Evolutionary conservation across 352 stramenopile species (phyloP), one percentile per base, ranked within the genome.

Genomic region (Phytophthora brassicae): DNA sequence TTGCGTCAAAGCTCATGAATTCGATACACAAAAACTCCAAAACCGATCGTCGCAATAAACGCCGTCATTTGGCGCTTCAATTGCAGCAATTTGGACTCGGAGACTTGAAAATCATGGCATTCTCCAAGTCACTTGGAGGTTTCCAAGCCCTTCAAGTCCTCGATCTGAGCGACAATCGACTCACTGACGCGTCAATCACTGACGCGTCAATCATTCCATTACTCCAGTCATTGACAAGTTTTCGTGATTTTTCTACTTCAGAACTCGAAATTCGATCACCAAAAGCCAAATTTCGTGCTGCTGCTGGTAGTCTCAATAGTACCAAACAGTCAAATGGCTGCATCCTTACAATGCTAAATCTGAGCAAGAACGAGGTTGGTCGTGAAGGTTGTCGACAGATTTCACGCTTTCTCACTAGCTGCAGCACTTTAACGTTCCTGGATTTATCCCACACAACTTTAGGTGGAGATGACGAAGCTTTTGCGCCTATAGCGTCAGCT

Each of bases 41-140:
- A 44, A 19, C 6, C 6, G 39, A 38, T 77, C 53, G 73, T 60
- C 54, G 59, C 53, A 17, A 71, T 31, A 88, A 82, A 55, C 79
- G 80, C 23, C 68, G 74, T 17, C 77, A 80, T 29, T 63, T 84
- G 24, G 68, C 75, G 4, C 45, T 92, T 0, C 70, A 89, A 23
- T 47, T 92, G 31, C 76, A 89, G 52, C 79, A 92, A 41, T 92
- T 90, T 56, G 84, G 84, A 7, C 74, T 92, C 0, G 84, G 84
- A 0, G 81, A 92, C 26, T 48, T 56, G 1, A 89, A 90, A 50
- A 71, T 77, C 20, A 70, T 80, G 22, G 81, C 81, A 6, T 48
- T 92, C 2, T 72, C 81, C 13, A 86, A 71, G 31, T 76, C 79
- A 3, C 68, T 90, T 8, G 56, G 73, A 60, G 64, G 72, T 45